Evolutionary conservation across 1,139 yeast species (phyloP), one percentile per base, ranked within the genome.

Genomic region (Hyphopichia khmerensis): DNA sequence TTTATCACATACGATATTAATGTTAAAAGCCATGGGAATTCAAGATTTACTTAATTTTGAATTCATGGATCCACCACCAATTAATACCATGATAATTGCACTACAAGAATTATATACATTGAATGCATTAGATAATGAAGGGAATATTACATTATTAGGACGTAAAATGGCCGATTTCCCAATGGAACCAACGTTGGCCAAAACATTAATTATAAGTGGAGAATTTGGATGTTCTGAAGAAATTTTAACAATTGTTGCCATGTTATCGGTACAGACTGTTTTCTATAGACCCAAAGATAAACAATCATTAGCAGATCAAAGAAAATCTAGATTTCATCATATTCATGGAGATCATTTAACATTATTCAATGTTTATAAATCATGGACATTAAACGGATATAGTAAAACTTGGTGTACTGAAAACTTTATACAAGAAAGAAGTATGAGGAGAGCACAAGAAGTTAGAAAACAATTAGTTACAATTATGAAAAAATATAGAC

Each of bases 11-110:
- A 90, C 97, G 0, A 84, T 91, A 39, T 69, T 93, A 51, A 83
- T 91, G 87, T 72, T 93, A 47, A 93, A 93, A 59, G 96, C 97
- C 1, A 90, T 93, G 95, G 98, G 98, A 0, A 88, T 93, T 41
- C 78, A 87, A 45, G 95, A 91, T 59, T 64, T 91, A 39, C 52
- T 88, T 31, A 72, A 78, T 45, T 91, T 91, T 64, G 96, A 88
- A 40, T 91, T 91, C 54, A 88, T 91, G 96, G 99, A 93, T 57
- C 91, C 95, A 8, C 99, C 99, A 0, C 86, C 95, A 1, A 75
- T 78, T 15, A 81, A 79, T 42, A 76, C 96, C 0, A 77, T 93
- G 76, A 59, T 86, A 38, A 74, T 82, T 11, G 96, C 99, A 0
- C 65, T 93, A 40, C 91, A 87, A 52, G 96, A 91, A 50, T 69